Percentiles rank a stretch among this genome's conserved stretches.
Evolutionary conservation across 345 rosid genomes (phyloP).

Genomic region (Geranium brycei): DNA sequence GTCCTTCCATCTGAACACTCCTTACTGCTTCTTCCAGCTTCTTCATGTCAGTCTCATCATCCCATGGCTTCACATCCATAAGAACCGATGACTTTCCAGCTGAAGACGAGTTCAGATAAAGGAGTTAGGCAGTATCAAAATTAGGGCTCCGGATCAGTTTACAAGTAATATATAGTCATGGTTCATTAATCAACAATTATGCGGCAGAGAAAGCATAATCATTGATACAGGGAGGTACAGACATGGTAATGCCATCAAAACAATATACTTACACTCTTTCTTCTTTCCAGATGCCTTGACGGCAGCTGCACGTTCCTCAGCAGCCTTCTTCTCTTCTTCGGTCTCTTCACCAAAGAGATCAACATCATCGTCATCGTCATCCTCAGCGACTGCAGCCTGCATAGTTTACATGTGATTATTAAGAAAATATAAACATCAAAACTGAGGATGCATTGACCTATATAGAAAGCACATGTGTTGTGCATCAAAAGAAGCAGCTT

Average conservation of each 20-base stretch:
- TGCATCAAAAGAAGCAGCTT: not conserved
- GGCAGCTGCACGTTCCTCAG: conserved; percentile 19
- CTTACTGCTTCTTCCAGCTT: conserved; percentile 20
- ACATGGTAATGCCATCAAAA: not conserved
- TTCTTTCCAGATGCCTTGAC: conserved; percentile 14
- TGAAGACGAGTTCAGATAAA: not conserved
- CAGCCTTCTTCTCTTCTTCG: conserved; percentile 18
- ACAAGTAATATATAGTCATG: not conserved
- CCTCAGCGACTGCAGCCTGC: conserved; percentile 18
- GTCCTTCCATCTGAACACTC: conserved; percentile 16
- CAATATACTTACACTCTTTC: conserved; percentile 14
- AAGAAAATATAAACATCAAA: not conserved
- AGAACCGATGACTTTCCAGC: conserved; percentile 19
- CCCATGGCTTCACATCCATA: conserved; percentile 21
- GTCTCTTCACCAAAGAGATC: conserved; percentile 22
- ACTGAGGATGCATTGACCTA: not conserved
- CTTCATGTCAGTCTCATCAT: conserved; percentile 22
- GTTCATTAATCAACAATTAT: too few relatives aligned
- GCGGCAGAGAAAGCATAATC: not conserved
- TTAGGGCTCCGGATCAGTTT: not conserved
- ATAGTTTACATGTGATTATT: not conserved
- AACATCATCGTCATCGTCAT: conserved; percentile 10
- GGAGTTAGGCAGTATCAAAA: not conserved
- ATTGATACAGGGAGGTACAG: not conserved
- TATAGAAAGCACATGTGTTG: not conserved